Evolutionary conservation across 139 green algal species (phyloP), one percentile per base, ranked within the genome.

Genomic region (Desmodesmus armatus): DNA sequence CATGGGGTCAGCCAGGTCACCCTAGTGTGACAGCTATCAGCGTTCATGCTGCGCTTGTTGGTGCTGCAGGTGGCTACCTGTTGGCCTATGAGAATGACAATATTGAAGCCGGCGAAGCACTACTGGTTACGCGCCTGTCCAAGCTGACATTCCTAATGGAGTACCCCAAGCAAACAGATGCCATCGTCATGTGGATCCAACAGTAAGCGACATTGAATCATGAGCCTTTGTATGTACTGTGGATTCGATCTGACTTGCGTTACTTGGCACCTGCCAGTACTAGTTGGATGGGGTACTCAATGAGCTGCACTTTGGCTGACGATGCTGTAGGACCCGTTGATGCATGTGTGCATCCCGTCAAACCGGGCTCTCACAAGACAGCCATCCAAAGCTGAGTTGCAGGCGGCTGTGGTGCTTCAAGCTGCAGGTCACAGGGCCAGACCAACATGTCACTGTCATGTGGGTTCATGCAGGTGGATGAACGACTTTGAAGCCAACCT

Each of bases 1-100:
- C 35, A 53, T 2, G 67, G 21, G 35, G 67, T 6, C 43, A 53
- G 33, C 29, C 2, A 69, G 21, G 9, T 7, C 17, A 29, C 17
- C 58, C 19, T 15, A 43, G 66, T 51, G 1, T 25, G 35, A 27
- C 31, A 2, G 51, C 35, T 53, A 25, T 9, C 31, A 3, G 29
- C 27, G 53, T 19, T 73, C 23, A 44, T 74, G 39, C 79, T 58
- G 63, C 44, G 15, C 31, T 69, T 53, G 40, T 27, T 66, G 39
- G 21, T 65, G 43, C 5, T 40, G 63, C 88, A 91, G 89, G 89
- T 27, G 87, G 89, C 58, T 92, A 88, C 76, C 85, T 92, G 21
- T 25, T 91, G 0, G 43, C 49, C 5, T 91, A 88, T 47, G 89
- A 92, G 39, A 92, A 92, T 78, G 80, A 92, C 88, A 92, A 92